Evolutionary conservation across 179 eudicot genomes (phyloP).

Genomic region (Gypsophila paniculata): DNA sequence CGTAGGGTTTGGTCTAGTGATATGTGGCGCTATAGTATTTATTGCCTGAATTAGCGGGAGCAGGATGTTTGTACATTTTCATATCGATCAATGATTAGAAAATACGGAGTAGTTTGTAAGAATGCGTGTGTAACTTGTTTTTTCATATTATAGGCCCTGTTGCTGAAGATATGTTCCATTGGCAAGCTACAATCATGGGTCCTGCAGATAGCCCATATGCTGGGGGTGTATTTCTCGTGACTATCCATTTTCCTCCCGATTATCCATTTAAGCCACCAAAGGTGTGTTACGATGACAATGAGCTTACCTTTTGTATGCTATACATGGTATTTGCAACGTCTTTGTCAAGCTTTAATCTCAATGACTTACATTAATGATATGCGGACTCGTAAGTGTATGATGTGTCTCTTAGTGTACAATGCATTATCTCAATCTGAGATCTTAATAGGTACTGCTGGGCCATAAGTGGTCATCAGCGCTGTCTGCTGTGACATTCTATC

Average conservation of each 20-base stretch:
- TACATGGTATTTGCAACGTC: background rate
- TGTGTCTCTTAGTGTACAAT: too few relatives aligned
- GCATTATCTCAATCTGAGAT: too few relatives aligned
- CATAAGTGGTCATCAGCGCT: too few relatives aligned
- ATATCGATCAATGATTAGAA: background rate
- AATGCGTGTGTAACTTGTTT: background rate
- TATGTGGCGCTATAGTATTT: background rate
- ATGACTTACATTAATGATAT: background rate
- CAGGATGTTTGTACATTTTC: constrained; percentile 5
- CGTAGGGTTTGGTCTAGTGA: background rate
- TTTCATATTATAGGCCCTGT: constrained; percentile 30
- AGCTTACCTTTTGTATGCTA: background rate
- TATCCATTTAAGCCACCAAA: constrained; percentile 42
- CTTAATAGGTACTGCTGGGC: too few relatives aligned
- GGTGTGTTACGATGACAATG: constrained; percentile 18
- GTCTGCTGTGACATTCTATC: background rate
- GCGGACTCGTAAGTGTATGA: background rate
- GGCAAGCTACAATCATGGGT: constrained; percentile 47
- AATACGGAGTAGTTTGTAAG: background rate
- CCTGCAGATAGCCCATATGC: constrained; percentile 41
- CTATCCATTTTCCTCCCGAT: constrained; percentile 43
- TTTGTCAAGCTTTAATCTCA: background rate
- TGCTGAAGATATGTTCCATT: constrained; percentile 41
- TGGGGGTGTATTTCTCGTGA: constrained; percentile 38
- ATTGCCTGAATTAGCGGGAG: background rate